Evolutionary conservation across 176 grass and related monocot species (phyloP).

Genomic region (Oryza nivara): DNA sequence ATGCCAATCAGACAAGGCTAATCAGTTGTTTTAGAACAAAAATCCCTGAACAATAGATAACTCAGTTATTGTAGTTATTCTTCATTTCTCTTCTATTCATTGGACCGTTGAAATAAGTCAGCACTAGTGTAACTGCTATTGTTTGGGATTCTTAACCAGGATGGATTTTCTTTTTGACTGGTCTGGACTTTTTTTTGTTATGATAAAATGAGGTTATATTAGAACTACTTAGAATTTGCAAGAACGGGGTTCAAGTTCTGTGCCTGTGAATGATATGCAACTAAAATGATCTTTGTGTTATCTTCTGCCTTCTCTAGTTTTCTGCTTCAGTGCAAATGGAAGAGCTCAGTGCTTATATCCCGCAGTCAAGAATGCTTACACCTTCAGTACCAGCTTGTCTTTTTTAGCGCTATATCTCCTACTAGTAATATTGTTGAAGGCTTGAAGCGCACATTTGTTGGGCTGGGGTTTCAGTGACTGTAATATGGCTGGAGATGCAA

Average conservation of each 20-base stretch:
- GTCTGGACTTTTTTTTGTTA: neutral
- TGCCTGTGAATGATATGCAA: too few species aligned
- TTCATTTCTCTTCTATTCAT: conserved; percentile 41
- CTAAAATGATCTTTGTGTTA: too few species aligned
- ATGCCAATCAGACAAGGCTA: conserved; percentile 35
- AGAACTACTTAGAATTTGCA: conserved; percentile 1
- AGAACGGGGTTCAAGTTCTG: neutral
- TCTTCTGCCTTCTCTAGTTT: too few species aligned
- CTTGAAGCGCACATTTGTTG: too few species aligned
- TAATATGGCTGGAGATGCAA: too few species aligned
- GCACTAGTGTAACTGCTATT: conserved; percentile 30
- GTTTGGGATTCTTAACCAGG: neutral
- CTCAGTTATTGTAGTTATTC: conserved; percentile 49
- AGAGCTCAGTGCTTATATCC: too few species aligned
- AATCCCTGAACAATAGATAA: conserved; percentile 33
- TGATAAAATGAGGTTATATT: neutral
- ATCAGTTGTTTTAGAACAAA: conserved; percentile 32
- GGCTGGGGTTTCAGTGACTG: too few species aligned
- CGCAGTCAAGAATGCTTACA: too few species aligned
- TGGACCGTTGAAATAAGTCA: conserved; percentile 47
- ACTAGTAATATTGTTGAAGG: too few species aligned
- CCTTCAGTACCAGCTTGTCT: too few species aligned
- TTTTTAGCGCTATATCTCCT: too few species aligned
- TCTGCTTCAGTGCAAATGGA: too few species aligned
- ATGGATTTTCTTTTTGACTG: neutral